These are phyloP conservation scores for Hibiscus trionum DNA, from an alignment of 345 rosid species.

Conservation along the genomic window DNA sequence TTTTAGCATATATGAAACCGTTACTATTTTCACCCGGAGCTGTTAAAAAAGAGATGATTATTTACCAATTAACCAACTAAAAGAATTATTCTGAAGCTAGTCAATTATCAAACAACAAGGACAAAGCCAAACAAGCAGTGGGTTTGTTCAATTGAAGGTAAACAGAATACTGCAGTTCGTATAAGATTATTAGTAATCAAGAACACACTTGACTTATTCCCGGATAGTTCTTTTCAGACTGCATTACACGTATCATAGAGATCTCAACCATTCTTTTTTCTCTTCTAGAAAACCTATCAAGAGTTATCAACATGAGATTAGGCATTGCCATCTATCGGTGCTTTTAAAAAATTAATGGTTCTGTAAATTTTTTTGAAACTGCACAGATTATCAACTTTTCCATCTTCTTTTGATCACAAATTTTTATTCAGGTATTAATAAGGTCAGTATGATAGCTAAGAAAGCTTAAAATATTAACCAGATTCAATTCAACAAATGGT, in stretches of 20 bases:
- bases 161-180: not conserved
- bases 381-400: not conserved
- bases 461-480: conserved; percentile 1
- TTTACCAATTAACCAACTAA: conserved; percentile 3
- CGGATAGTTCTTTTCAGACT: not conserved
- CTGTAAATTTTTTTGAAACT: not conserved
- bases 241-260: too few relatives aligned
- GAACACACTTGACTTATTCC: not conserved
- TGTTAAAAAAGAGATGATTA: conserved; percentile 1
- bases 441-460: not conserved
- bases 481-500: not conserved
- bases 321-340: not conserved
- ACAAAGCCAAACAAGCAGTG: not conserved
- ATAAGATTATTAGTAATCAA: not conserved
- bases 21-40: conserved; percentile 40
- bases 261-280: too few relatives aligned
- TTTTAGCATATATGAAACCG: conserved; percentile 80
- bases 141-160: conserved; percentile 6
- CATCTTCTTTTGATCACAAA: not conserved
- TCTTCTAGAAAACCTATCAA: too few relatives aligned
- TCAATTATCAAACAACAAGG: conserved; percentile 3
- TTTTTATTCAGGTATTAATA: not conserved
- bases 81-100: conserved; percentile 2
- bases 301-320: not conserved
- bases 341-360: not conserved